Base-by-base conservation (phyloP, 768 basidiomycete species). In the Tulasnella sp. region DNA sequence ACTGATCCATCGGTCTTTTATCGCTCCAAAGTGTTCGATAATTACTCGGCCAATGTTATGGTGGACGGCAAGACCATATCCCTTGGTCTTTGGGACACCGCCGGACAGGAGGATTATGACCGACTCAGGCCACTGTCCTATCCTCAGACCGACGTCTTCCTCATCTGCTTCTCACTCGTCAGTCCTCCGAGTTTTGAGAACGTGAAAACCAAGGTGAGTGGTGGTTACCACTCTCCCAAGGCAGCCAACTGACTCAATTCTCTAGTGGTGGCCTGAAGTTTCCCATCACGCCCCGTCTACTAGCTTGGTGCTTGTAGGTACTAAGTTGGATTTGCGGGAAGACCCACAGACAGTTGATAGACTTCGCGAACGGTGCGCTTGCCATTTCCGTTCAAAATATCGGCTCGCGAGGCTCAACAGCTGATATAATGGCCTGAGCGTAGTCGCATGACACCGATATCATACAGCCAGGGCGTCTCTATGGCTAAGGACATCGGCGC, bases 31-130 rank as follows among this genome's bases (percentile, higher is more conserved):
- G 96, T 99, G 42, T 99, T 98, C 71, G 96, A 98, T 75, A 98
- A 98, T 76, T 98, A 96, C 70, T 92, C 90, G 57, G 92, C 92
- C 61, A 94, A 93, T 73, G 93, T 99, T 57, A 92, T 97, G 85
- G 96, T 99, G 49, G 96, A 99, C 67, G 91, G 92, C 66, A 93
- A 94, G 78, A 96, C 96, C 53, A 93, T 98, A 68, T 96, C 92
- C 62, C 83, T 98, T 59, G 94, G 94, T 51, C 77, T 99, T 59
- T 99, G 96, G 96, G 96, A 99, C 80, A 99, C 96, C n/a, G 96
- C 96, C 34, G 96, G 96, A 65, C 96, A 99, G 74, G 96, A 99
- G 73, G 94, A 99, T 76, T 99, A 94, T 70, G 92, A 94, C 74
- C 86, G 96, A 45, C 86, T 99, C 66, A 85, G 96, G 66, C 96